Conservation (phyloP, 1,284 basidiomycete genomes). For the Pseudozyma pruni region DNA sequence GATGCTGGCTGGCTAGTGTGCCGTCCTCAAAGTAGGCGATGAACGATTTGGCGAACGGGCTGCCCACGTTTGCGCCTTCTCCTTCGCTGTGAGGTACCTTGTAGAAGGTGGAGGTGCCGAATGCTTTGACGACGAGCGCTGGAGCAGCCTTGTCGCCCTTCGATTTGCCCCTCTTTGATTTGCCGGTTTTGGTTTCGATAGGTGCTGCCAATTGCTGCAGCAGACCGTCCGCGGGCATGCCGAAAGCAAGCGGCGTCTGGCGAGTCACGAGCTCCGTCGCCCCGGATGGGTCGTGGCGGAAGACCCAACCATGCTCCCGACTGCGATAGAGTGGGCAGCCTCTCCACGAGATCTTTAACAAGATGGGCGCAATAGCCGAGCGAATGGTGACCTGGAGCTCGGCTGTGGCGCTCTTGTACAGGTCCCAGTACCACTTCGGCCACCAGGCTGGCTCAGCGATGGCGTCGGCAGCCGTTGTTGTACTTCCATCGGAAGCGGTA, state of each 20-base stretch:
- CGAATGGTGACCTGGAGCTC: constrained; percentile 85
- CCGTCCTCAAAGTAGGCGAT: constrained; percentile 85
- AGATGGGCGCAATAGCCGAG: constrained; percentile 82
- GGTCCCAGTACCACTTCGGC: constrained; percentile 98
- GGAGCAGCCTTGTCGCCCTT: constrained; percentile 16
- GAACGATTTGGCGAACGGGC: constrained; percentile 88
- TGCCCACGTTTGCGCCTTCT: constrained; percentile 91
- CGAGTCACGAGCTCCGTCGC: constrained; percentile 32
- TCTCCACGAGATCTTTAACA: constrained; percentile 88
- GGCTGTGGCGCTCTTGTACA: constrained; percentile 70
- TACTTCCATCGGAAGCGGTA: neutral
- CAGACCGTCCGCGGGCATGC: constrained; percentile 44
- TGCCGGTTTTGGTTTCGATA: constrained; percentile 16
- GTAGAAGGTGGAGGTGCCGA: constrained; percentile 73
- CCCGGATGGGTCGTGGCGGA: constrained; percentile 62
- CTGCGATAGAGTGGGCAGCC: constrained; percentile 87
- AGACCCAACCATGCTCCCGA: constrained; percentile 90
- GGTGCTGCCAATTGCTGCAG: constrained; percentile 45
- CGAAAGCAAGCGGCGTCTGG: constrained; percentile 49
- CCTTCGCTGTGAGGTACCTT: constrained; percentile 97
- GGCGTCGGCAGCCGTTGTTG: constrained; percentile 5
- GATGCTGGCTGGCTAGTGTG: constrained; percentile 70
- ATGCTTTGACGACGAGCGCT: constrained; percentile 29
- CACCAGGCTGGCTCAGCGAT: constrained; percentile 66
- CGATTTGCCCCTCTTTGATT: constrained; percentile 19